Base-by-base conservation (phyloP, 352 stramenopile species). In the Globisporangium paddicum region DNA sequence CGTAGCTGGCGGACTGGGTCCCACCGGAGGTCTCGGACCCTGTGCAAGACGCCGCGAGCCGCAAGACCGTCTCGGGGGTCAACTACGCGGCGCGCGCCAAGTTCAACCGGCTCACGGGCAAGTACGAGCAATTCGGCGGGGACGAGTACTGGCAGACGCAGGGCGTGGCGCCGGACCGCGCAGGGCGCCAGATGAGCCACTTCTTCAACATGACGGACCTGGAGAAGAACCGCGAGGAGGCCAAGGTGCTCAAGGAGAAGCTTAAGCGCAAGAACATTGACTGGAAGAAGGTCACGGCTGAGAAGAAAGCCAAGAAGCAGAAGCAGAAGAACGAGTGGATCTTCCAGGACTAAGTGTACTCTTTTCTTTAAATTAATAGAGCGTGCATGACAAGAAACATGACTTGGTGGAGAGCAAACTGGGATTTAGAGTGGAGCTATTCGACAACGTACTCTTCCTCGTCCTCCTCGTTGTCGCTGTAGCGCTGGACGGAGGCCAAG, bases 301-400 rank as follows among this genome's bases (percentile, higher is more conserved):
- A 92, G 61, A 96, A 96, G 67, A 96, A 96, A 61, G 77, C 82
- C 19, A 90, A 90, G 62, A 92, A 93, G 53, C 72, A 82, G 26
- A 92, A 93, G 67, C 75, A 87, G 55, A 84, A 77, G 64, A 93
- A 92, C 65, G 81, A 93, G 56, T 95, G 86, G 86, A 75, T 95
- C 49, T 95, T 78, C 62, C 76, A 78, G 40, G 86, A 93, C 67
- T 94, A 72, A 67, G 18, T n/a, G 13, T 34, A 42, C 47, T 23
- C 25, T 21, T 38, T 23, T 21, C 25, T 54, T 41, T 57, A 42
- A 64, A 28, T 64, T 59, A 64, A 60, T 61, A 61, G 42, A 61
- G 35, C 32, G 44, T 32, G 42, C 42, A 47, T 55, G 42, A n/a
- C n/a, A n/a, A n/a, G 19, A 47, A 23, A 25, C 25, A 47, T 47